Evolutionary conservation across 805 yeast species (phyloP), one percentile per base, ranked within the genome.

Genomic region (Ogataea ganodermae): DNA sequence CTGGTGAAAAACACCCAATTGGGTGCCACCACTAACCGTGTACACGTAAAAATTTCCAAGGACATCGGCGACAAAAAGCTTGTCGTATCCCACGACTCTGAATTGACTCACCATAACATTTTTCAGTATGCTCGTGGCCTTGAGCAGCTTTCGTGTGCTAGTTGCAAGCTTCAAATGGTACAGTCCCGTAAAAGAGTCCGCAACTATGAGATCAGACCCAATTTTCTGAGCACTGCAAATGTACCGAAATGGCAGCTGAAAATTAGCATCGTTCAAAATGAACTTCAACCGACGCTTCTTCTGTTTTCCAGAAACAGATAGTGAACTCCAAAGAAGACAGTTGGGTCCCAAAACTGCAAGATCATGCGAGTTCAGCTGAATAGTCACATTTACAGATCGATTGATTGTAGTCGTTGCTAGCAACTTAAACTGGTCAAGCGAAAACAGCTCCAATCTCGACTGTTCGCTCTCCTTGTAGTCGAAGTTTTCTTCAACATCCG

Each of bases 101-200:
- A 39, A 13, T 26, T 39, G 42, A 13, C 26, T 28, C 24, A 39
- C 35, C 35, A 45, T 22, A 7, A 48, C 37, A 3, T 39, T 40
- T 12, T 23, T 18, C 13, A 48, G n/a, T 2, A 55, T 3, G n/a
- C 23, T 28, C 8, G 13, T 20, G 4, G 26, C 35, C 13, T 33
- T 23, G 2, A 33, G 10, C 4, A 49, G 12, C 21, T 40, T 32
- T 17, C 49, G 38, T 6, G 35, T 35, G n/a, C 20, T 23, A 1
- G 4, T 46, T n/a, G 31, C 46, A 8, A 54, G 16, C 13, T 38
- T 48, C 1, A 49, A 16, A n/a, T 35, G 16, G 23, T 48, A 49
- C 7, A 58, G 6, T 1, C 63, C 62, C 8, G 27, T 28, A 30
- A 53, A 57, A 3, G 60, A 37, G 45, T 58, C 61, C 2, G 51